These are phyloP conservation scores for Agaricales sp. DNA, from an alignment of 1,284 basidiomycete species.

Conservation along the genomic window DNA sequence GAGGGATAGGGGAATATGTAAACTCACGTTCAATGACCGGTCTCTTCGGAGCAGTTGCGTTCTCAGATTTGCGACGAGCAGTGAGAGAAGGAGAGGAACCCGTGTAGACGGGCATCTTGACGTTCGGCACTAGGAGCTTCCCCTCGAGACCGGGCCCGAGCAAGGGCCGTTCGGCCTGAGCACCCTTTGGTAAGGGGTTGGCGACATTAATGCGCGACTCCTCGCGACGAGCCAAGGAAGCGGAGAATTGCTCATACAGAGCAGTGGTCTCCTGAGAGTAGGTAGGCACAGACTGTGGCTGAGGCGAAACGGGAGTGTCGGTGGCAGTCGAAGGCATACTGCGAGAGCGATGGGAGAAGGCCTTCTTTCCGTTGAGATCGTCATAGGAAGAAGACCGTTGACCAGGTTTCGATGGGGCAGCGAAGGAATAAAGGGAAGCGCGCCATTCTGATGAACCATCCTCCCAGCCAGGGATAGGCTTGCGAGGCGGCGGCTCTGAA, in stretches of 20 bases:
- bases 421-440: conserved; percentile 38
- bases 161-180: conserved; percentile 37
- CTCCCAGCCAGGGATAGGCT: conserved; percentile 55
- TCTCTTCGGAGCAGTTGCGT: conserved; percentile 11
- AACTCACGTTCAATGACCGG: conserved; percentile 28
- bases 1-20: not conserved
- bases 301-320: conserved; percentile 9
- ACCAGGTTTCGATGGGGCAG: conserved; percentile 14
- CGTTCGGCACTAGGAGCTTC: conserved; percentile 54
- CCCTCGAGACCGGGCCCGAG: conserved; percentile 48
- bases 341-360: not conserved
- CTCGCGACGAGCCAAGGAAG: conserved; percentile 38
- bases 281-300: conserved; percentile 16
- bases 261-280: conserved; percentile 31
- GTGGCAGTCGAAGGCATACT: not conserved
- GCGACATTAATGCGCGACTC: conserved; percentile 30
- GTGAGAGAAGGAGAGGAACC: conserved; percentile 27
- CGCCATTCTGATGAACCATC: conserved; percentile 59
- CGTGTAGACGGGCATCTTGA: conserved; percentile 41
- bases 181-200: conserved; percentile 14
- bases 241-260: conserved; percentile 42
- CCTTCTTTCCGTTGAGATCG: conserved; percentile 7
- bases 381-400: conserved; percentile 13
- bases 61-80: conserved; percentile 6
- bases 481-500: conserved; percentile 21